Evolutionary conservation across 108 stramenopile species (phyloP).

Genomic region (Nitzschia sp.): DNA sequence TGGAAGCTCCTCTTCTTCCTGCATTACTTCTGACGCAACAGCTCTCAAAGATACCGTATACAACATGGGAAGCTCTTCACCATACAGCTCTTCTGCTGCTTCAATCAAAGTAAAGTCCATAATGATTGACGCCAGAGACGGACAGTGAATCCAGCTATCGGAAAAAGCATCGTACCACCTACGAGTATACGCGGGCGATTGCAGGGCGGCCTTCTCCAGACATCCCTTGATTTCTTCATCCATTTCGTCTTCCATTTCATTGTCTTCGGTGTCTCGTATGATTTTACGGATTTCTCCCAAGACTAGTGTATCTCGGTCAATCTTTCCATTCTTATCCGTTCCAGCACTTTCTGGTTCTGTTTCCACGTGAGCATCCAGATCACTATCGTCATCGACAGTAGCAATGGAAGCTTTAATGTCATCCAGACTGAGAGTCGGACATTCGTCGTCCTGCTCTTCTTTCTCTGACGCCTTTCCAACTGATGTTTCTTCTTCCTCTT

Average conservation of each 20-base stretch:
- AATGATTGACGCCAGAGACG: conserved; percentile 19
- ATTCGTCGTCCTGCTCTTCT: no score
- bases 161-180: conserved; percentile 28
- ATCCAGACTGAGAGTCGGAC: no score
- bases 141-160: conserved; percentile 29
- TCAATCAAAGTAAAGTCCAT: conserved; percentile 28
- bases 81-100: conserved; percentile 22
- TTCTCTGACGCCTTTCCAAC: background rate
- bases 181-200: conserved; percentile 21
- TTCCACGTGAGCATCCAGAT: no score
- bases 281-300: conserved; percentile 22
- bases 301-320: conserved; percentile 14
- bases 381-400: background rate
- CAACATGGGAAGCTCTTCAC: conserved; percentile 27
- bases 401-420: background rate
- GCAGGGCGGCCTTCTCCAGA: conserved; percentile 8
- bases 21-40: conserved; percentile 1
- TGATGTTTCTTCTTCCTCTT: background rate
- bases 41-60: conserved; percentile 26
- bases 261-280: conserved; percentile 17
- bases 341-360: background rate
- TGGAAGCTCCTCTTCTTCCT: conserved; percentile 15
- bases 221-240: conserved; percentile 17
- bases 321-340: background rate
- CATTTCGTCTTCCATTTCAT: conserved; percentile 27